Evolutionary conservation across 2,329 filamentous ascomycete species (phyloP).

Genomic region (Colletotrichum siamense): DNA sequence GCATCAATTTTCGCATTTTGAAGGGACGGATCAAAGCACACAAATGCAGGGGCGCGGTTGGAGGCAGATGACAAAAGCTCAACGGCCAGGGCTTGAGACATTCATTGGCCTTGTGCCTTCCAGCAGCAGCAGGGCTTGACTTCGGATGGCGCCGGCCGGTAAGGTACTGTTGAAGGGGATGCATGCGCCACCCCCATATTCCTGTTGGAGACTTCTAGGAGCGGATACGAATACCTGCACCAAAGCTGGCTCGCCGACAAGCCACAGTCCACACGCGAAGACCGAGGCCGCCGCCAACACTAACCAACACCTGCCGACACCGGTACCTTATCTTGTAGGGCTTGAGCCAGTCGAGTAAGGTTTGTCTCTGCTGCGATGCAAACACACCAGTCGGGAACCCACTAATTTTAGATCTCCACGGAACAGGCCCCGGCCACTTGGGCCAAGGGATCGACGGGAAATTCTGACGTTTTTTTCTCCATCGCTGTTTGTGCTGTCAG

Average conservation of each 20-base stretch:
- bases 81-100: neutral
- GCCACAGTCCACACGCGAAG: neutral
- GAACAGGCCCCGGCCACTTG: neutral
- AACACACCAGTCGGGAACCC: neutral
- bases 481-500: neutral
- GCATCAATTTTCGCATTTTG: neutral
- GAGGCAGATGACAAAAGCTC: neutral
- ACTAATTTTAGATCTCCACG: conserved; percentile 15
- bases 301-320: neutral
- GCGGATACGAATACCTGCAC: neutral
- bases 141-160: conserved; percentile 5
- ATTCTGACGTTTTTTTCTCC: neutral
- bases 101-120: neutral
- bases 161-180: neutral
- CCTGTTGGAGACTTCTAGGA: neutral
- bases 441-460: neutral
- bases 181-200: neutral
- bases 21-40: neutral
- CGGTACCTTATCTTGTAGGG: neutral
- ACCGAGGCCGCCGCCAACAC: neutral
- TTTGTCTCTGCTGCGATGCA: neutral
- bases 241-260: neutral
- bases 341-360: neutral
- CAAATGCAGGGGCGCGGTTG: neutral
- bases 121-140: neutral